Percentiles rank a stretch among this genome's conserved stretches.
phyloP scores from a whole-genome alignment of 495 filamentous ascomycete genomes.

The Bathelium albidoporum region DNA sequence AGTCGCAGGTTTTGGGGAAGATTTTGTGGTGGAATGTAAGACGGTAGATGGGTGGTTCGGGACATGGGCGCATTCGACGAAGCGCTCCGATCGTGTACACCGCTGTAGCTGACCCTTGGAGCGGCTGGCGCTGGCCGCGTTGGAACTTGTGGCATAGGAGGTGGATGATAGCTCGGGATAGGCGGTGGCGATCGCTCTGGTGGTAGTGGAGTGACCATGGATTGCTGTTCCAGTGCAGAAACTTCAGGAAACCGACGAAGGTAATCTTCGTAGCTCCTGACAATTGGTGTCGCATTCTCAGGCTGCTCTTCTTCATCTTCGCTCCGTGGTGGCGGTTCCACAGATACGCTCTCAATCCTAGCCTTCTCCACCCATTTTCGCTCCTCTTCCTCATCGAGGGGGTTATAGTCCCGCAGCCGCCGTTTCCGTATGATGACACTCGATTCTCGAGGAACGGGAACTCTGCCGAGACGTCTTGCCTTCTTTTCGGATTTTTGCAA shows the following conservation, averaged over 20 bases:
- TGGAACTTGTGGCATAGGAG: slow-evolving; percentile 32
- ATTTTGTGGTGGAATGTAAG: slow-evolving; percentile 36
- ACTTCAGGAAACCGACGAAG: slow-evolving; percentile 69
- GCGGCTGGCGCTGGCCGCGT: slow-evolving; percentile 73
- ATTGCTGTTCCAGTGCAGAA: slow-evolving; percentile 55
- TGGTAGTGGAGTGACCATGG: slow-evolving; percentile 46
- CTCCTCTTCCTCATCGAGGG: slow-evolving; percentile 52
- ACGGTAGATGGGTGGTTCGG: slow-evolving; percentile 34
- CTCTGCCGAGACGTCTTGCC: slow-evolving; percentile 41
- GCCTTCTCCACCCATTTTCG: slow-evolving; percentile 51
- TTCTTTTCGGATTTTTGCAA: slow-evolving; percentile 37
- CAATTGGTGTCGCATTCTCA: slow-evolving; percentile 35
- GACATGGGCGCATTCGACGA: slow-evolving; percentile 40
- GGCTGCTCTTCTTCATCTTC: slow-evolving; percentile 26
- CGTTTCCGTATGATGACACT: slow-evolving; percentile 46
- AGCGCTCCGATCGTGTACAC: slow-evolving; percentile 59
- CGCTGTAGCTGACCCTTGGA: slow-evolving; percentile 78
- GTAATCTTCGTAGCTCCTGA: slow-evolving; percentile 62
- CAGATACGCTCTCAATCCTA: slow-evolving; percentile 40
- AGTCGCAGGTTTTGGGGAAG: slow-evolving; percentile 37
- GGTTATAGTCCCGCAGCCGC: slow-evolving; percentile 46
- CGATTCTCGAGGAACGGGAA: slow-evolving; percentile 41
- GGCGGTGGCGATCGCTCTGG: slow-evolving; percentile 16
- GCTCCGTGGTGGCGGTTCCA: slow-evolving; percentile 35
- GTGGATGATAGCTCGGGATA: slow-evolving; percentile 10